Evolutionary conservation across 2,329 filamentous ascomycete genomes (phyloP).

Genomic region (Xylaria sp.): DNA sequence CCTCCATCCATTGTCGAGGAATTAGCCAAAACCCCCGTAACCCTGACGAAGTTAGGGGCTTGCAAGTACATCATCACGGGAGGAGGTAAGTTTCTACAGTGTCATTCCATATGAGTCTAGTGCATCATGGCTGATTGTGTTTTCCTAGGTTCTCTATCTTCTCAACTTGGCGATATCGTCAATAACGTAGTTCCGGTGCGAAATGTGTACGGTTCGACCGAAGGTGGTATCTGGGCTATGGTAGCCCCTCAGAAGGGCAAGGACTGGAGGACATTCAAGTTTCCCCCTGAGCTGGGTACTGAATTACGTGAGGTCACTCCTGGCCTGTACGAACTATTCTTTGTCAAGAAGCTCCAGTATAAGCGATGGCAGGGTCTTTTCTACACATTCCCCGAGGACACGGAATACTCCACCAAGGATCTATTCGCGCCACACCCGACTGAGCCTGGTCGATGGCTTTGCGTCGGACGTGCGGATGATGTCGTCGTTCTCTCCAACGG

Average conservation of each 20-base stretch:
- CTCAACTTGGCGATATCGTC: slow-evolving; percentile 40
- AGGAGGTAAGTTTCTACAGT: slow-evolving; percentile 33
- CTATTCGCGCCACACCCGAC: slow-evolving; percentile 41
- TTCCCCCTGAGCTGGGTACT: slow-evolving; percentile 40
- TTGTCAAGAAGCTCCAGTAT: slow-evolving; percentile 41
- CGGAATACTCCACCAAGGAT: slow-evolving; percentile 43
- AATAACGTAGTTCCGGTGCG: slow-evolving; percentile 41
- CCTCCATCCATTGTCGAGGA: slow-evolving; percentile 44
- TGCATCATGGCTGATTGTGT: slow-evolving; percentile 2
- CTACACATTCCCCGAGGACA: slow-evolving; percentile 43
- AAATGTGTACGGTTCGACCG: slow-evolving; percentile 43
- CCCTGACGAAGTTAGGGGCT: slow-evolving; percentile 37
- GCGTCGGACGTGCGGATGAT: slow-evolving; percentile 42
- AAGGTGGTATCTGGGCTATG: slow-evolving; percentile 44
- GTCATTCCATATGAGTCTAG: too few relatives aligned
- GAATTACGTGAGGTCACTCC: slow-evolving; percentile 41
- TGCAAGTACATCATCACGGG: slow-evolving; percentile 44
- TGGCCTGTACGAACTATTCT: slow-evolving; percentile 41
- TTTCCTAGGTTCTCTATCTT: slow-evolving; percentile 38
- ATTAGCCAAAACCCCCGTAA: slow-evolving; percentile 39
- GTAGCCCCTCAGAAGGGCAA: slow-evolving; percentile 40
- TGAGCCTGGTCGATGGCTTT: slow-evolving; percentile 41
- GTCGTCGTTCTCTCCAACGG: slow-evolving; percentile 43
- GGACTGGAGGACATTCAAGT: slow-evolving; percentile 44
- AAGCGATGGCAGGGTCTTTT: slow-evolving; percentile 43